Conservation (phyloP, 805 yeast species). For the Wickerhamomyces chambardii region DNA sequence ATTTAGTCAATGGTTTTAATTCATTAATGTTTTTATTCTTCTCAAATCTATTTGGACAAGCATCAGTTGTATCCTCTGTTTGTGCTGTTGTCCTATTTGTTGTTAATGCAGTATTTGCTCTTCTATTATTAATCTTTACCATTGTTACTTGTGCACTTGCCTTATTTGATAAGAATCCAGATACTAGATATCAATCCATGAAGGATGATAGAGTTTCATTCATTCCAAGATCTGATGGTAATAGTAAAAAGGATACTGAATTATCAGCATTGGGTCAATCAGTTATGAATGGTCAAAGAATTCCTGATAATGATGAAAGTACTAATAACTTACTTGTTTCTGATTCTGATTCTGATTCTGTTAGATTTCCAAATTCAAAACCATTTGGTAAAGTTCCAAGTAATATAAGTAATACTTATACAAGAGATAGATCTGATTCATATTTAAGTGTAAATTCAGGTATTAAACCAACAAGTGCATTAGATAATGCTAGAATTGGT, state of each 20-base stretch:
- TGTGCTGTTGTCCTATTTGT: constrained; percentile 88
- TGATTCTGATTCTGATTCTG: constrained; percentile 2
- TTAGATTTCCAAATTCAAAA: constrained; percentile 8
- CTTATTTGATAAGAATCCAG: constrained; percentile 83
- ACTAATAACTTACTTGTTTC: constrained; percentile 1
- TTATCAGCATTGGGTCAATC: constrained; percentile 19
- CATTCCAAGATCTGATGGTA: constrained; percentile 48
- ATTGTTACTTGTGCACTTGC: constrained; percentile 84
- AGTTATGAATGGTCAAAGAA: constrained; percentile 16
- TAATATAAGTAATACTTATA: too few species aligned
- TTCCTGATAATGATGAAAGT: neutral
- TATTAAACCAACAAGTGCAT: constrained; percentile 18
- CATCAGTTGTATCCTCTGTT: constrained; percentile 81
- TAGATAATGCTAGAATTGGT: constrained; percentile 9
- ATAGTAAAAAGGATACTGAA: constrained; percentile 19
- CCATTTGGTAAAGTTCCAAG: constrained; percentile 1
- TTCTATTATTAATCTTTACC: constrained; percentile 74
- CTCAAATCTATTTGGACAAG: constrained; percentile 75
- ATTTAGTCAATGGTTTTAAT: constrained; percentile 72
- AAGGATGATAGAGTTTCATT: constrained; percentile 96
- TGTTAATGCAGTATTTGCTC: constrained; percentile 82
- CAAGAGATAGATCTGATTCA: constrained; percentile 10
- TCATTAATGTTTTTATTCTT: constrained; percentile 84
- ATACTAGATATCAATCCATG: constrained; percentile 91
- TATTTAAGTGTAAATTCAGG: constrained; percentile 4